Evolutionary conservation across 805 yeast species (phyloP), one percentile per base, ranked within the genome.

Genomic region (Saccharomyces jurei): DNA sequence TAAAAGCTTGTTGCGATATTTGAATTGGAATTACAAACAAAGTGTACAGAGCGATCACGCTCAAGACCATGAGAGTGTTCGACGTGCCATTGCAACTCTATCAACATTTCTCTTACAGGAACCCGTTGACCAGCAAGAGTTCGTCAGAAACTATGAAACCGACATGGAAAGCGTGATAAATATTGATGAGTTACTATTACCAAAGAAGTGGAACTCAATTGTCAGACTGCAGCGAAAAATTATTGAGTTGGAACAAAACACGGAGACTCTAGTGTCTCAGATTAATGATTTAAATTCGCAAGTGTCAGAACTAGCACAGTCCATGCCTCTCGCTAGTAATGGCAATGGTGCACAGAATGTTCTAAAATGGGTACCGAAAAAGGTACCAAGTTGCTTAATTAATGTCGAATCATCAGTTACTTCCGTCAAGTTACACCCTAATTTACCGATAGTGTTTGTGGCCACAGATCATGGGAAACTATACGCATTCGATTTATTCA

Each of bases 201-300:
- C 66, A 1, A 58, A 84, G 70, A 91, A 90, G 71, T 91, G 97
- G 97, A 77, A 85, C 0, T 84, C 96, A 0, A 92, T 91, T 3
- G 76, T 89, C 31, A 74, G 96, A 49, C 74, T 92, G 30, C 97
- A 92, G 70, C 80, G 83, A 58, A 79, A 81, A 62, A 83, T 85
- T 47, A 72, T 85, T 54, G 92, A 84, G 51, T 69, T 89, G 48
- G 96, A 91, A 63, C 70, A 77, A 21, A 84, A 83, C 49, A 67
- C 80, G 4, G 69, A 69, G 17, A 76, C 78, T 44, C 71, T 84
- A 57, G 72, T 79, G 46, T 76, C 78, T n/a, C 72, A 74, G 14
- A 62, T 78, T 21, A 78, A 76, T 25, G 32, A 17, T 22, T 44
- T 56, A 26, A n/a, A 21, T 22, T 17, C 44, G 8, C 32, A 67